phyloP scores from a whole-genome alignment of 768 basidiomycete species.

The Harrya chromipes region DNA sequence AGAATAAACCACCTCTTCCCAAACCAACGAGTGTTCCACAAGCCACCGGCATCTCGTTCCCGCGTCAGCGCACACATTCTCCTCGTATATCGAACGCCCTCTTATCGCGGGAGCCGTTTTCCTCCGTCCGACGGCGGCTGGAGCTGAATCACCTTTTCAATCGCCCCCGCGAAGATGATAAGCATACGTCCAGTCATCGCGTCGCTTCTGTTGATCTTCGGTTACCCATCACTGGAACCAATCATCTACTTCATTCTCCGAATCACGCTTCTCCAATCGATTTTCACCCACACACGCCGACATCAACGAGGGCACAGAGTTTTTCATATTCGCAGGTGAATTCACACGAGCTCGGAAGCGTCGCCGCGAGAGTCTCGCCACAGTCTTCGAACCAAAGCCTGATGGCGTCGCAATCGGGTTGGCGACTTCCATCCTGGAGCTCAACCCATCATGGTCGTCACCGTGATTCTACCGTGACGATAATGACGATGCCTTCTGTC shows the following conservation, averaged over 20 bases:
- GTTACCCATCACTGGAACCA: conserved; percentile 2
- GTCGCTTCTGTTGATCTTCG: conserved; percentile 19
- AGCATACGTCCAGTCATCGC: conserved; percentile 12
- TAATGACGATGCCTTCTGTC: conserved; percentile 1
- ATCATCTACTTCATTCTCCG: not conserved
- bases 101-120: not conserved
- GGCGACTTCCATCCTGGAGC: conserved; percentile 19
- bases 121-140: conserved; percentile 1
- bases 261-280: conserved; percentile 21
- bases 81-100: conserved; percentile 12
- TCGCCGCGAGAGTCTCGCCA: not conserved
- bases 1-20: conserved; percentile 17
- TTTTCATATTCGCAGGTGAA: conserved; percentile 1
- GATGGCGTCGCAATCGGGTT: conserved; percentile 4
- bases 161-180: conserved; percentile 13
- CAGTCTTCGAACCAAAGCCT: conserved; percentile 6
- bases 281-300: conserved; percentile 12
- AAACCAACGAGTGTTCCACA: not conserved
- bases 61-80: conserved; percentile 8
- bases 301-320: conserved; percentile 12
- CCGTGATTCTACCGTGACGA: not conserved
- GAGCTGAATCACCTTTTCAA: conserved; percentile 3
- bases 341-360: conserved; percentile 6
- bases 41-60: conserved; percentile 11
- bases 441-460: not conserved